These are phyloP conservation scores for Geranium rotundifolium DNA, from an alignment of 345 rosid genomes.

Conservation along the genomic window DNA sequence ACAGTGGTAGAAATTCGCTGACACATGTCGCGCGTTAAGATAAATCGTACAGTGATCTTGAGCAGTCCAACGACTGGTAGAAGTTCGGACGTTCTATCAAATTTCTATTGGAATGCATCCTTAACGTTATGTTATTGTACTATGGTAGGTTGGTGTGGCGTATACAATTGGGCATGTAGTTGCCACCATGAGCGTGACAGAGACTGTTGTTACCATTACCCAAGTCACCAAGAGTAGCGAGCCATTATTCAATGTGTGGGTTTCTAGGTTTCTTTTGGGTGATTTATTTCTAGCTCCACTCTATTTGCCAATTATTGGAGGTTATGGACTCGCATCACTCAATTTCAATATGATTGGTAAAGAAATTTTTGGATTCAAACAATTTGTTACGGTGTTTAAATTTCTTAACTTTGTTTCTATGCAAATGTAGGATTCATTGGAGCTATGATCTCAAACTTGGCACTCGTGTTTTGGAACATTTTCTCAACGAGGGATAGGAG, in stretches of 20 bases:
- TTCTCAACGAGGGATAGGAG: slow-evolving; percentile 93
- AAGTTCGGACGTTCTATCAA: too few species aligned
- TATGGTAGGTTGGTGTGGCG: slow-evolving; percentile 78
- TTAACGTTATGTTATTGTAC: too few species aligned
- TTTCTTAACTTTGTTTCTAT: slow-evolving; percentile 1
- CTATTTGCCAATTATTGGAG: slow-evolving; percentile 91
- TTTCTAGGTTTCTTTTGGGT: slow-evolving; percentile 66
- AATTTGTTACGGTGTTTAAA: not conserved
- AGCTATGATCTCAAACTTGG: slow-evolving; percentile 91
- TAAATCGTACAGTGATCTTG: too few species aligned
- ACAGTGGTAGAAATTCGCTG: too few species aligned
- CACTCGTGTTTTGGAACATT: slow-evolving; percentile 83
- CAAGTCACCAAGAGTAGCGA: slow-evolving; percentile 95
- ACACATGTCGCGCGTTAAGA: too few species aligned
- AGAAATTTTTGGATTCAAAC: not conserved
- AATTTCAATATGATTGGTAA: slow-evolving; percentile 87
- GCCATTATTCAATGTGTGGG: slow-evolving; percentile 82
- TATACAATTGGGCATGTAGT: slow-evolving; percentile 98
- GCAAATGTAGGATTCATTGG: slow-evolving; percentile 81
- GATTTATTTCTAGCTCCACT: slow-evolving; percentile 64
- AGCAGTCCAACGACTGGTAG: too few species aligned
- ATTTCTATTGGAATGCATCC: too few species aligned
- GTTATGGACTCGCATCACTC: slow-evolving; percentile 84
- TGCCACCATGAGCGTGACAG: slow-evolving; percentile 92
- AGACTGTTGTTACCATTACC: slow-evolving; percentile 92